A percentile compares a stretch with the other conserved stretches of the same genome.
These are phyloP conservation scores for Hibiscus syriacus DNA, from an alignment of 345 rosid species.

Conservation along the genomic window DNA sequence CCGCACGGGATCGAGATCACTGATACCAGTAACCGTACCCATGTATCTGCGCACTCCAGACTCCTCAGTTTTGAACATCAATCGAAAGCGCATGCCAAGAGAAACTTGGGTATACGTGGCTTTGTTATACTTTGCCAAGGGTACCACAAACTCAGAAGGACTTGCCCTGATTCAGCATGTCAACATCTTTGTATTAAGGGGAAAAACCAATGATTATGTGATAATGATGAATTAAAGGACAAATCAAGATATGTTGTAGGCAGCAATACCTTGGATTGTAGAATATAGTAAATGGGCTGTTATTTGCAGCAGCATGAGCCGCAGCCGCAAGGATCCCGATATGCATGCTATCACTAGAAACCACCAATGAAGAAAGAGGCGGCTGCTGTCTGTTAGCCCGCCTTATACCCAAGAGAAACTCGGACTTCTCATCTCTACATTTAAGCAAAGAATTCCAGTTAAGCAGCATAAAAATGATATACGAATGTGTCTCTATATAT, in stretches of 20 bases:
- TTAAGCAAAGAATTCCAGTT: conserved; percentile 13
- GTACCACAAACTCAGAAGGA: conserved; percentile 92
- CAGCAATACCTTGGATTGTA: conserved; percentile 80
- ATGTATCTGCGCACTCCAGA: conserved; percentile 90
- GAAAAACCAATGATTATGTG: not conserved
- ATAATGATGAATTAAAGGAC: not conserved
- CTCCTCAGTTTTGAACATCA: conserved; percentile 98
- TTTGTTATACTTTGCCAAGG: conserved; percentile 86
- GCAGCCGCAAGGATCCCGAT: conserved; percentile 99
- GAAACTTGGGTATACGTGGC: conserved; percentile 85
- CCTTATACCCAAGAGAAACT: conserved; percentile 79
- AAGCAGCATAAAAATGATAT: not conserved
- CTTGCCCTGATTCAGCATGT: conserved; percentile 67
- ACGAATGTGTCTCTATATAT: not conserved
- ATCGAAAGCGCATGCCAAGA: conserved; percentile 89
- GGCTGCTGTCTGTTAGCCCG: conserved; percentile 90
- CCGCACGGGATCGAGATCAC: conserved; percentile 77
- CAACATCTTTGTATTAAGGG: not conserved
- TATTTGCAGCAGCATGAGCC: conserved; percentile 96
- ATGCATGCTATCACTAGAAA: conserved; percentile 99
- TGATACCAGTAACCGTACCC: conserved; percentile 89
- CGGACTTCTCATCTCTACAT: conserved; percentile 86
- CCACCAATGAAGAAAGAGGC: conserved; percentile 85
- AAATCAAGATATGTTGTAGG: not conserved
- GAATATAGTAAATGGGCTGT: conserved; percentile 84